Percentiles rank a stretch among this genome's conserved stretches.
Conservation (phyloP, 768 basidiomycete species). For the Suillus hirtellus region DNA sequence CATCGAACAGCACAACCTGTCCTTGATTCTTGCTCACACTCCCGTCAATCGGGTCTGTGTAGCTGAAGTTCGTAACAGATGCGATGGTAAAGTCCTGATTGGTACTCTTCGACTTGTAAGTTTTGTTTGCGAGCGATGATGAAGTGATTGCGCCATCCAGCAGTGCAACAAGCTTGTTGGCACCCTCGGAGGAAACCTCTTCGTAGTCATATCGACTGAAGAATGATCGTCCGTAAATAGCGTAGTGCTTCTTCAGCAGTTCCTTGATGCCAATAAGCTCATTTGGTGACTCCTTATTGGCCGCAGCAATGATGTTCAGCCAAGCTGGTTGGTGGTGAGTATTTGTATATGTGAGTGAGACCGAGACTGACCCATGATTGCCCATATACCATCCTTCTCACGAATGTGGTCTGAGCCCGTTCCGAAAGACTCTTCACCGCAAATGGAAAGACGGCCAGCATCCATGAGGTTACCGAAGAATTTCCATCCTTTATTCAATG, state of each 20-base stretch:
- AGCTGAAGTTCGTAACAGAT: conserved; percentile 84
- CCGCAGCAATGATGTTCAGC: conserved; percentile 95
- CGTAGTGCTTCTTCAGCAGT: conserved; percentile 83
- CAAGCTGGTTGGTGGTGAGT: conserved; percentile 59
- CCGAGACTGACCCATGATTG: conserved; percentile 74
- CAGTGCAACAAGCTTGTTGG: conserved; percentile 78
- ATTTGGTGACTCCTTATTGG: conserved; percentile 72
- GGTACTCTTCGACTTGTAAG: conserved; percentile 66
- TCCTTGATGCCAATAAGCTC: conserved; percentile 90
- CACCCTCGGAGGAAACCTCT: conserved; percentile 90
- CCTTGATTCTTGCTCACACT: conserved; percentile 95
- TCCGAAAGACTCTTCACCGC: conserved; percentile 98
- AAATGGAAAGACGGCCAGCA: conserved; percentile 95
- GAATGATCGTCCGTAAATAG: conserved; percentile 93
- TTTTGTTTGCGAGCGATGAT: conserved; percentile 66
- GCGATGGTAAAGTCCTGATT: conserved; percentile 74
- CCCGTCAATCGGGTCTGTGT: conserved; percentile 97
- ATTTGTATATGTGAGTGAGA: conserved; percentile 10
- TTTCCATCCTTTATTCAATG: conserved; percentile 77
- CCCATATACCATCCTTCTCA: conserved; percentile 99
- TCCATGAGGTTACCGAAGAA: conserved; percentile 99
- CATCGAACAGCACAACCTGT: conserved; percentile 86
- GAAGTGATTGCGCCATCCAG: conserved; percentile 71
- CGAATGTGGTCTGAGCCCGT: conserved; percentile 99
- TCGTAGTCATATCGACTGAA: conserved; percentile 99